Base-by-base conservation (phyloP, 2,329 filamentous ascomycete genomes). In the Aspergillus intermedius region DNA sequence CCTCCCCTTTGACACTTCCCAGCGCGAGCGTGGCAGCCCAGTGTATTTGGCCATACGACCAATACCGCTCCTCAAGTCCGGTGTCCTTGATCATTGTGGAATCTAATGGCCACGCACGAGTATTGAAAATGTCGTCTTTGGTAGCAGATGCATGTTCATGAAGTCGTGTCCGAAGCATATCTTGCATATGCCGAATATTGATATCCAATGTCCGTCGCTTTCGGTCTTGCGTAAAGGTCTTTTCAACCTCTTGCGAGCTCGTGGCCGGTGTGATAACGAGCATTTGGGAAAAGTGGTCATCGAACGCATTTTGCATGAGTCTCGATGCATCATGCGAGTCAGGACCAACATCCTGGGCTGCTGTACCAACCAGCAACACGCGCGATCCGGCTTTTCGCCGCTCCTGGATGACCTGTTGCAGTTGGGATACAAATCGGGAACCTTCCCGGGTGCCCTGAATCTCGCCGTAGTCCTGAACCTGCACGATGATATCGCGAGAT, bases 291-390 rank as follows among this genome's bases (percentile, higher is more conserved):
- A 75, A 72, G 15, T 70, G 66, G 42, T 74, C 71, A 34, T 74
- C 65, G 21, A 66, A 62, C 8, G 72, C 66, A 44, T 65, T 69
- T 49, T 80, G 77, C 23, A 78, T 62, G 28, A 70, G 59, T 10
- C 70, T 67, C n/a, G 78, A 65, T 30, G 70, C 71, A 35, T 66
- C 69, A 53, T 68, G 68, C 3, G 72, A 72, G 17, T 52, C 54
- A 4, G 5, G 71, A 47, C 42, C 71, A 61, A 49, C 66, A 10
- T 79, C 74, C 44, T 78, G 66, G 13, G 78, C 74, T 15, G 86
- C 85, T 5, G 87, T 89, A n/a, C 91, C 93, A 28, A 97, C 70
- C 15, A 96, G 77, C 48, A 91, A 78, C 45, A 95, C 78, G 50
- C 80, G 80, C 56, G 83, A 79, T 4, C 90, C 90, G 35, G 81